Conservation (phyloP, 352 stramenopile species). For the Aphanomyces stellatus region DNA sequence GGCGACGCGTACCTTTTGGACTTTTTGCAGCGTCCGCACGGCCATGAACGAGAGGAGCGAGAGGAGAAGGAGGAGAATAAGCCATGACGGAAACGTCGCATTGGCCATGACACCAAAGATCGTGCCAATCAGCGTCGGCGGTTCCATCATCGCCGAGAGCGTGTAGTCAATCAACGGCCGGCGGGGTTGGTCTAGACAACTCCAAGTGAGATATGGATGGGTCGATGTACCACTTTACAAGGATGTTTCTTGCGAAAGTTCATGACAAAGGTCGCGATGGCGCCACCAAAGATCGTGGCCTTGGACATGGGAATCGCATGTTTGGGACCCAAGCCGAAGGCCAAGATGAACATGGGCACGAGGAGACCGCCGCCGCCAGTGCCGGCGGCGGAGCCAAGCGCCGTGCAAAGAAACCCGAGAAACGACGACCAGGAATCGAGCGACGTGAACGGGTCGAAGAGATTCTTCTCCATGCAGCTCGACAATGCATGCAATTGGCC, state of each 20-base stretch:
- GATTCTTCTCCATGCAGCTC: constrained; percentile 10
- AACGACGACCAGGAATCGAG: constrained; percentile 14
- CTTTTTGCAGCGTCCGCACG: constrained; percentile 61
- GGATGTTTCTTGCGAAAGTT: constrained; percentile 93
- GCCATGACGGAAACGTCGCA: constrained; percentile 71
- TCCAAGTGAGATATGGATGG: no score
- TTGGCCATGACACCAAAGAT: constrained; percentile 82
- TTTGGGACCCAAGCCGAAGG: constrained; percentile 69
- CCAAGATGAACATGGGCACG: constrained; percentile 86
- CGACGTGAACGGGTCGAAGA: constrained; percentile 14
- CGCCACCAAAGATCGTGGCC: constrained; percentile 95
- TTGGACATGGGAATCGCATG: constrained; percentile 96
- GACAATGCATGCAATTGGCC: neutral
- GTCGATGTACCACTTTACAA: no score
- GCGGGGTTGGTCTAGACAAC: constrained; percentile 1
- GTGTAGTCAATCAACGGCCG: constrained; percentile 95
- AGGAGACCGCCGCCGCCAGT: constrained; percentile 79
- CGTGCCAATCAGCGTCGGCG: constrained; percentile 72
- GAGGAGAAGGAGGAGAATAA: constrained; percentile 66
- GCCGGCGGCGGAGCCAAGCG: constrained; percentile 41
- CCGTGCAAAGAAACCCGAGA: constrained; percentile 27
- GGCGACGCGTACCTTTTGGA: constrained; percentile 33
- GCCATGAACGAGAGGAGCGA: constrained; percentile 67
- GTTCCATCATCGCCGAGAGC: constrained; percentile 96
- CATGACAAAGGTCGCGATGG: constrained; percentile 90